phyloP scores from a whole-genome alignment of 1,139 yeast species.

The Pichia norvegensis region DNA sequence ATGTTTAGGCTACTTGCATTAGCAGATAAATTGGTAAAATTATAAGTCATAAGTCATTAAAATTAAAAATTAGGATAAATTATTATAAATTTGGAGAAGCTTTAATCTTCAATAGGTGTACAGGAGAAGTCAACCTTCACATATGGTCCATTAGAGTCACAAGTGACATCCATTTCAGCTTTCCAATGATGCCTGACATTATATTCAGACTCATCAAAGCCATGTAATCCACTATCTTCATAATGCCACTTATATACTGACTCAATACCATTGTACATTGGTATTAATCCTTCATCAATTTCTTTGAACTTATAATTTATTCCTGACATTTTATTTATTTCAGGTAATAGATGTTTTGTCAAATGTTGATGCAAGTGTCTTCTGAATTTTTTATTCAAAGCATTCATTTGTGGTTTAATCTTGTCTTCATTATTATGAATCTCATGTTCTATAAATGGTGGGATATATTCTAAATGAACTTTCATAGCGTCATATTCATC shows the following conservation, averaged over 20 bases:
- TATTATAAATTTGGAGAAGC: background rate
- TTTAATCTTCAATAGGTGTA: background rate
- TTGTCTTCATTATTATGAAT: slow-evolving; percentile 65
- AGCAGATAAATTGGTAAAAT: too few relatives aligned
- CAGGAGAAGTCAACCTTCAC: slow-evolving; percentile 42
- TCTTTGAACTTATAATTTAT: slow-evolving; percentile 28
- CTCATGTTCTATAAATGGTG: slow-evolving; percentile 63
- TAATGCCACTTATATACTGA: slow-evolving; percentile 37
- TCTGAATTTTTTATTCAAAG: slow-evolving; percentile 62
- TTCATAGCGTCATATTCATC: slow-evolving; percentile 63
- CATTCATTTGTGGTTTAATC: slow-evolving; percentile 64
- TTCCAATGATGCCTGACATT: slow-evolving; percentile 43
- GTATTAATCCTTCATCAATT: slow-evolving; percentile 29
- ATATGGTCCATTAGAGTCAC: slow-evolving; percentile 47
- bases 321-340: slow-evolving; percentile 56
- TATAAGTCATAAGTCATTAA: background rate
- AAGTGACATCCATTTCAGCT: slow-evolving; percentile 43
- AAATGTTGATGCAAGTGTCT: slow-evolving; percentile 72
- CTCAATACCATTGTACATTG: slow-evolving; percentile 28
- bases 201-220: slow-evolving; percentile 43
- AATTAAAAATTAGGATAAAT: too few relatives aligned
- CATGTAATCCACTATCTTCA: slow-evolving; percentile 45
- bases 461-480: slow-evolving; percentile 58
- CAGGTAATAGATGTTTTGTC: slow-evolving; percentile 60
- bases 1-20: too few relatives aligned